Percentiles rank a stretch among this genome's conserved stretches.
Evolutionary conservation across 2,329 filamentous ascomycete species (phyloP).

Genomic region (Sordariomycetes sp.): DNA sequence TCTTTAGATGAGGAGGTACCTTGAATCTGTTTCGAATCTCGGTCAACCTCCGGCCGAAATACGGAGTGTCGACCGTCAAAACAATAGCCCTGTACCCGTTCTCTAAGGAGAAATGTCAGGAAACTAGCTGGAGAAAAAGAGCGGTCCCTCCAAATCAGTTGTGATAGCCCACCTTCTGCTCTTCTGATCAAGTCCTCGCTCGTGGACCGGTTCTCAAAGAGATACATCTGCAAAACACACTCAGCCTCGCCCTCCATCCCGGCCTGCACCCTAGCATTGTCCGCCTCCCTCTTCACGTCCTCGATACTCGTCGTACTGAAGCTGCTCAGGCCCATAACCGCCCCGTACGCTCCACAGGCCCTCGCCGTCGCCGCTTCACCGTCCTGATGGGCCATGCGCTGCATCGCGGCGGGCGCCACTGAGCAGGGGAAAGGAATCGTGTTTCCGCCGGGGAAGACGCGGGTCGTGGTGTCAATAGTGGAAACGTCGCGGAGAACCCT

Average conservation of each 20-base stretch:
- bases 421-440: constrained; percentile 36
- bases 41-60: constrained; percentile 12
- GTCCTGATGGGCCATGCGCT: constrained; percentile 39
- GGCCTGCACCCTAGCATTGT: neutral
- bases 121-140: neutral
- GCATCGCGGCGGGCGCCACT: constrained; percentile 43
- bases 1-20: constrained; percentile 8
- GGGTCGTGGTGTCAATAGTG: constrained; percentile 10
- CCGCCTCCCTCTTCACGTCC: constrained; percentile 10
- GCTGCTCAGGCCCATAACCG: constrained; percentile 12
- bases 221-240: constrained; percentile 14
- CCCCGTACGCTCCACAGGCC: constrained; percentile 19
- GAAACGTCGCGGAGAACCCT: constrained; percentile 13
- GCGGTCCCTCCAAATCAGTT: neutral
- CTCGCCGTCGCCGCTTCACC: constrained; percentile 38
- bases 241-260: neutral
- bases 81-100: constrained; percentile 15
- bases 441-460: constrained; percentile 11
- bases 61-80: constrained; percentile 14
- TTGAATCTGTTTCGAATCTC: constrained; percentile 14
- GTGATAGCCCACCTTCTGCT: neutral
- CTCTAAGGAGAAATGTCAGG: neutral
- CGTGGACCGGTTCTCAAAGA: constrained; percentile 11
- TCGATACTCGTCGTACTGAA: constrained; percentile 13
- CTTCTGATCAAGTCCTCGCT: constrained; percentile 11